These are phyloP conservation scores for Cetraspora pellucida DNA, from an alignment of 192 early-diverging fungal species.

Conservation along the genomic window DNA sequence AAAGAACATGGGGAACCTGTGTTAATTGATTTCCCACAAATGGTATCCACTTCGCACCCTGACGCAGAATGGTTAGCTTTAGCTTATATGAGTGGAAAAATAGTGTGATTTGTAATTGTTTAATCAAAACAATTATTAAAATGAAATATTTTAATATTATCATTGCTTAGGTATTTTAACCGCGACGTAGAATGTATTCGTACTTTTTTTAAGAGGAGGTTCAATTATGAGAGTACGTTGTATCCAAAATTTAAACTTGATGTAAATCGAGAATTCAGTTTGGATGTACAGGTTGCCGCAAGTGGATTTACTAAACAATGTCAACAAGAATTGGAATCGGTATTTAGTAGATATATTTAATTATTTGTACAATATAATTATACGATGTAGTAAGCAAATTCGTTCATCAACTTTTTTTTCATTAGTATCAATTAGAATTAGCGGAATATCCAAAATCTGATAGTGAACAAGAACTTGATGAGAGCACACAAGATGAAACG, in stretches of 20 bases:
- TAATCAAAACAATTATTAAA: neutral
- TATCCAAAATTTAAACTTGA: constrained; percentile 91
- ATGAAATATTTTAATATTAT: too few species aligned
- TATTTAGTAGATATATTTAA: constrained; percentile 43
- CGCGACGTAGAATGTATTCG: constrained; percentile 99
- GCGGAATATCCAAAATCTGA: constrained; percentile 34
- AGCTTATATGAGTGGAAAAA: neutral
- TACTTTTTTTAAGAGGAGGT: constrained; percentile 87
- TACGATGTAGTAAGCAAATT: neutral
- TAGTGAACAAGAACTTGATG: constrained; percentile 37
- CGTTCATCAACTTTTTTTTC: neutral
- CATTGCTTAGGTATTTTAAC: constrained; percentile 81
- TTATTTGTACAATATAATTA: constrained; percentile 20
- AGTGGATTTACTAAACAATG: constrained; percentile 94
- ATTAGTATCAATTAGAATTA: constrained; percentile 36
- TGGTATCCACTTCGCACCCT: constrained; percentile 95
- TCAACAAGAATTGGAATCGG: constrained; percentile 83
- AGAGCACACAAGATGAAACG: constrained; percentile 32
- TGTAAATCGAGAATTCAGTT: constrained; percentile 78
- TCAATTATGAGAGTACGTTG: constrained; percentile 86
- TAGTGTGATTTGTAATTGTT: neutral
- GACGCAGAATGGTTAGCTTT: constrained; percentile 86
- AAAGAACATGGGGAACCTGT: constrained; percentile 79
- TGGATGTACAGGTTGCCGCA: constrained; percentile 96
- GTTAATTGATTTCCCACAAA: constrained; percentile 99